A percentile compares a stretch with the other conserved stretches of the same genome.
phyloP scores from a whole-genome alignment of 768 basidiomycete genomes.

The Kwoniella pini region DNA sequence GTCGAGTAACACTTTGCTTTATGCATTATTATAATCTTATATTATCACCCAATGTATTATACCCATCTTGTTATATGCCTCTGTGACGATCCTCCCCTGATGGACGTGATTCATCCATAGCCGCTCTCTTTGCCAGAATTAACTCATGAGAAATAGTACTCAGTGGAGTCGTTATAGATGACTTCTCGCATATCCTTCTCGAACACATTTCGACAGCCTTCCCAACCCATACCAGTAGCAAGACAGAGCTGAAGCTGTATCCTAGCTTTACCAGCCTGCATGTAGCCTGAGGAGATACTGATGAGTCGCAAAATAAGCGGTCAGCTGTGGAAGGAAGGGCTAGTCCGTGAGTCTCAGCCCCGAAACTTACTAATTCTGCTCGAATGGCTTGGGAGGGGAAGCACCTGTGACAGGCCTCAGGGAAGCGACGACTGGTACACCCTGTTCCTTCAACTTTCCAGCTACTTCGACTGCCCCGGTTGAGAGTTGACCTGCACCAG shows the following conservation, averaged over 20 bases:
- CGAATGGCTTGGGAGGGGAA: conserved; percentile 22
- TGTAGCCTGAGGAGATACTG: conserved; percentile 37
- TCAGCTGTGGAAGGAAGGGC: neutral
- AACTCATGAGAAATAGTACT: conserved; percentile 8
- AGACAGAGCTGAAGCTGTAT: conserved; percentile 38
- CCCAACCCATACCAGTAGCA: conserved; percentile 29
- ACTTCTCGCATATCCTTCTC: conserved; percentile 13
- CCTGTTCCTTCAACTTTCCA: conserved; percentile 17
- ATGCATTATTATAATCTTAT: too few relatives aligned
- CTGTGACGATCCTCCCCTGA: too few relatives aligned
- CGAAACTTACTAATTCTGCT: conserved; percentile 8
- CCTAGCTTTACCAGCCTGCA: conserved; percentile 36
- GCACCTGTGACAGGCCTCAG: conserved; percentile 27
- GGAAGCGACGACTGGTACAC: conserved; percentile 34
- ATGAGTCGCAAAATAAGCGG: too few relatives aligned
- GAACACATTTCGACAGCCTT: conserved; percentile 10
- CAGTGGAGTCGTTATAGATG: conserved; percentile 11
- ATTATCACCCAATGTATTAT: too few relatives aligned
- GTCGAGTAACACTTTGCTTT: too few relatives aligned
- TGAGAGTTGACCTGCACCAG: conserved; percentile 31
- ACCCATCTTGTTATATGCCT: too few relatives aligned
- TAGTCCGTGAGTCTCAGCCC: neutral
- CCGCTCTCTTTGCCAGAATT: neutral
- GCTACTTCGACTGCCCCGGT: conserved; percentile 13
- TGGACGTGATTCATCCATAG: too few relatives aligned